Evolutionary conservation across 2,329 filamentous ascomycete genomes (phyloP), one percentile per base, ranked within the genome.

Genomic region (Lachnellula willkommii): DNA sequence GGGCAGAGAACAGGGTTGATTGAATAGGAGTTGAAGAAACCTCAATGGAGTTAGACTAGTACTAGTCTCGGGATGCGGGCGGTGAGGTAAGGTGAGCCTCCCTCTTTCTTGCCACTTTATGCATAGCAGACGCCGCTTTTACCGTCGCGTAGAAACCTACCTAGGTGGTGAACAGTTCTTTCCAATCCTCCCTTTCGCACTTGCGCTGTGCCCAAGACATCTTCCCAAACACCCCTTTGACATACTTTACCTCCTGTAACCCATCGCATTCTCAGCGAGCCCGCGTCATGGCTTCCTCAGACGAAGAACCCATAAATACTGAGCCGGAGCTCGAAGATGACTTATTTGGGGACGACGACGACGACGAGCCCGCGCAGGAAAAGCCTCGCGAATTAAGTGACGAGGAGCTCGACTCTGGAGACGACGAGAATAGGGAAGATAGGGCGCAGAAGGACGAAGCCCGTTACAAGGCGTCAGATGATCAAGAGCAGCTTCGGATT

Each of bases 351-450:
- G 81, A 83, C 55, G 80, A 79, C 51, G 80, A 74, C 40, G 72
- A 70, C 4, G 61, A 56, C 37, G 56, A 52, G 43, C 47, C 39
- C 15, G 57, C 61, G 28, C 55, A 61, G 45, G 66, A 68, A 47
- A 64, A 66, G 46, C 42, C 53, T 4, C 74, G 76, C 57, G 70
- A 75, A 57, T 70, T 82, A 43, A 79, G 80, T 60, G 79, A 88
- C 63, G 81, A 83, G 56, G 83, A 86, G 66, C 71, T 83, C 61
- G 80, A 82, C 63, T 79, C 84, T 50, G 79, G 84, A 56, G 78
- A 84, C 67, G 84, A 84, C 63, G 80, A 82, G 63, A 79, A 78
- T 47, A 75, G 85, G 17, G 79, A 80, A 65, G 87, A 91, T 65
- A 81, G 84, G 60, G 79, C 81, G 22, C 72, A 46, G 9, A 52